Percentiles rank a stretch among this genome's conserved stretches.
Conservation (phyloP, 2,329 filamentous ascomycete genomes). For the Aplosporella prunicola region DNA sequence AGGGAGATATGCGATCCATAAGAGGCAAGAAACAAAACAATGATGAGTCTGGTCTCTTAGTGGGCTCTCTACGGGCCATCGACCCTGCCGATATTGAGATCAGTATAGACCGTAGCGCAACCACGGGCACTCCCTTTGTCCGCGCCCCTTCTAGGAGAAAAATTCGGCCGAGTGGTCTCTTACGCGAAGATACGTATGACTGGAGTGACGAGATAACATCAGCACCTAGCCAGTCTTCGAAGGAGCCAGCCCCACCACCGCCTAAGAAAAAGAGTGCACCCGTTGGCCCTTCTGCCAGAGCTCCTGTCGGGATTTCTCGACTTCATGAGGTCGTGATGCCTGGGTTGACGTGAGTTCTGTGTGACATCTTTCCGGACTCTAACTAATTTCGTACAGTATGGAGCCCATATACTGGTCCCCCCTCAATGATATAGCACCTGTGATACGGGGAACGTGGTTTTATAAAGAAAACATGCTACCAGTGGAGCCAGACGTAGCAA, state of each 20-base stretch:
- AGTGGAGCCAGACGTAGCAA: slow-evolving; percentile 74
- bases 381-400: slow-evolving; percentile 1
- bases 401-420: slow-evolving; percentile 70
- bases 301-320: slow-evolving; percentile 82
- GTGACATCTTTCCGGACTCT: slow-evolving; percentile 14
- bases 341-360: slow-evolving; percentile 17
- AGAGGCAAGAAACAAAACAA: slow-evolving; percentile 5
- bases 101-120: slow-evolving; percentile 20
- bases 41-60: slow-evolving; percentile 15
- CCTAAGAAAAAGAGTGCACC: slow-evolving; percentile 24
- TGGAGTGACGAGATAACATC: slow-evolving; percentile 43
- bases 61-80: slow-evolving; percentile 22
- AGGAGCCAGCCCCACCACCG: too few relatives aligned
- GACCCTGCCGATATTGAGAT: slow-evolving; percentile 21
- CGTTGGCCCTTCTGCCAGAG: slow-evolving; percentile 41
- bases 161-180: slow-evolving; percentile 27
- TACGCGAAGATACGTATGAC: slow-evolving; percentile 34
- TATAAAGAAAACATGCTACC: slow-evolving; percentile 93
- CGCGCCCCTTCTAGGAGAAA: slow-evolving; percentile 38
- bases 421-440: slow-evolving; percentile 74
- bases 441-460: slow-evolving; percentile 89
- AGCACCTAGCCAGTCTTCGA: too few relatives aligned
- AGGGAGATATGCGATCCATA: slow-evolving; percentile 14
- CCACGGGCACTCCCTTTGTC: slow-evolving; percentile 43
- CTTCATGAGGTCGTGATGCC: slow-evolving; percentile 83